A percentile compares a stretch with the other conserved stretches of the same genome.
phyloP scores from a whole-genome alignment of 805 yeast genomes.

The Candida coquimbonensis region DNA sequence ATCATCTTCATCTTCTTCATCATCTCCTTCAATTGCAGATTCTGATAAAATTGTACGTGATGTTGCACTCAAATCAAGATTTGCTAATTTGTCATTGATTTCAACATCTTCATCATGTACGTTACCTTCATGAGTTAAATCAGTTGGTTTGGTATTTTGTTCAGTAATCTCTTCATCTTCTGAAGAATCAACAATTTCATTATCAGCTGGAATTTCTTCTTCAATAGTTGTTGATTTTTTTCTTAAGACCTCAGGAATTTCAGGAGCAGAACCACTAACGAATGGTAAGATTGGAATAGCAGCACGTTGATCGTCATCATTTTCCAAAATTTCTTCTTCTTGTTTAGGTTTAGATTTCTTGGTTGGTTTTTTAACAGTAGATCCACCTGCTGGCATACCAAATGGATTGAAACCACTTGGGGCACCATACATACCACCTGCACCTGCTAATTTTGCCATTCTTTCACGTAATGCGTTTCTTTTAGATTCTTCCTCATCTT shows the following conservation, averaged over 20 bases:
- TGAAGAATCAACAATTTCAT: background rate
- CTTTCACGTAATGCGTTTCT: constrained; percentile 77
- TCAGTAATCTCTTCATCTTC: background rate
- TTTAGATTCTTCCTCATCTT: constrained; percentile 70
- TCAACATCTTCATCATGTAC: constrained; percentile 5
- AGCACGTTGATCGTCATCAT: constrained; percentile 13
- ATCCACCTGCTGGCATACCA: constrained; percentile 29
- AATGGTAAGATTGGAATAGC: constrained; percentile 52
- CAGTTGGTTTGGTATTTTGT: background rate
- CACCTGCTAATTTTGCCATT: constrained; percentile 93
- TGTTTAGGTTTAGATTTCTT: constrained; percentile 19
- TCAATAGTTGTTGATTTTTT: constrained; percentile 9
- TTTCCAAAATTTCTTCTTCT: constrained; percentile 7
- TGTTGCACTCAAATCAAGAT: constrained; percentile 7
- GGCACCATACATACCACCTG: constrained; percentile 44
- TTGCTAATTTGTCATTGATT: constrained; percentile 13
- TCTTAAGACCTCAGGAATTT: constrained; percentile 16
- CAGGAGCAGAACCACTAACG: constrained; percentile 26
- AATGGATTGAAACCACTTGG: constrained; percentile 32
- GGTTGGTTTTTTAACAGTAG: constrained; percentile 21
- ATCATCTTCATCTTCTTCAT: constrained; percentile 20
- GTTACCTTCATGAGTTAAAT: background rate
- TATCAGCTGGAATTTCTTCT: constrained; percentile 5
- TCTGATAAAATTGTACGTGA: constrained; percentile 13
- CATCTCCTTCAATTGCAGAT: constrained; percentile 26